Evolutionary conservation across 768 basidiomycete species (phyloP).

Genomic region (Auricularia heimuer): DNA sequence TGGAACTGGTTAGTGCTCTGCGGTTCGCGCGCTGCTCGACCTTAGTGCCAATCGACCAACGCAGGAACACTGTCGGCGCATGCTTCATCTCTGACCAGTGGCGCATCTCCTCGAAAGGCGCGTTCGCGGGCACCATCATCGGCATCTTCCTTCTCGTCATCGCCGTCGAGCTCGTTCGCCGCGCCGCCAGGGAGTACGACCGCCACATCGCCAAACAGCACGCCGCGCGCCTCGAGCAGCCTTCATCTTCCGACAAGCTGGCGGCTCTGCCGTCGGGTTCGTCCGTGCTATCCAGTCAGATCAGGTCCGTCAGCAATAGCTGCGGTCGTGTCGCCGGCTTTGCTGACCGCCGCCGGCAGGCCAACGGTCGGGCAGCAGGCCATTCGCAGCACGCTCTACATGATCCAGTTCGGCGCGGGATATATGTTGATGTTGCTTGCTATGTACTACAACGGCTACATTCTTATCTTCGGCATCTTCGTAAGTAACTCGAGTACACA

Average conservation of each 20-base stretch:
- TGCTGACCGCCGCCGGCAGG: slow-evolving; percentile 8
- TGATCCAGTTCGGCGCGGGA: slow-evolving; percentile 19
- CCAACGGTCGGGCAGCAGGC: slow-evolving; percentile 19
- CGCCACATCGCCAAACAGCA: slow-evolving; percentile 10
- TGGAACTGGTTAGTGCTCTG: slow-evolving; percentile 17
- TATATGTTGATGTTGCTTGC: slow-evolving; percentile 23
- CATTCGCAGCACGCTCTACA: slow-evolving; percentile 16
- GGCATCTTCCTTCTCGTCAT: slow-evolving; percentile 22
- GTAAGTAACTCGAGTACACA: slow-evolving; percentile 8
- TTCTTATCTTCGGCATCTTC: slow-evolving; percentile 21
- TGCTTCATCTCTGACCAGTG: slow-evolving; percentile 21
- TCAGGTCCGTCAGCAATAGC: not conserved
- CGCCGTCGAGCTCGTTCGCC: slow-evolving; percentile 18
- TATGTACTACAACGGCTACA: slow-evolving; percentile 22
- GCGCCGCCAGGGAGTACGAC: slow-evolving; percentile 20
- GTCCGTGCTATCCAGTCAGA: not conserved
- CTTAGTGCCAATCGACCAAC: no score
- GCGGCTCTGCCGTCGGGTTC: not conserved
- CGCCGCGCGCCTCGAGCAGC: not conserved
- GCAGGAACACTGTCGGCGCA: slow-evolving; percentile 17
- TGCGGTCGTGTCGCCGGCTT: no score
- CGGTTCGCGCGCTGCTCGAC: not conserved
- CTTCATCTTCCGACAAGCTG: not conserved
- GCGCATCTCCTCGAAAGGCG: slow-evolving; percentile 17
- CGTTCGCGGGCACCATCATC: slow-evolving; percentile 21